These are phyloP conservation scores for Neurospora sublineolata DNA, from an alignment of 495 filamentous ascomycete genomes.

Conservation along the genomic window DNA sequence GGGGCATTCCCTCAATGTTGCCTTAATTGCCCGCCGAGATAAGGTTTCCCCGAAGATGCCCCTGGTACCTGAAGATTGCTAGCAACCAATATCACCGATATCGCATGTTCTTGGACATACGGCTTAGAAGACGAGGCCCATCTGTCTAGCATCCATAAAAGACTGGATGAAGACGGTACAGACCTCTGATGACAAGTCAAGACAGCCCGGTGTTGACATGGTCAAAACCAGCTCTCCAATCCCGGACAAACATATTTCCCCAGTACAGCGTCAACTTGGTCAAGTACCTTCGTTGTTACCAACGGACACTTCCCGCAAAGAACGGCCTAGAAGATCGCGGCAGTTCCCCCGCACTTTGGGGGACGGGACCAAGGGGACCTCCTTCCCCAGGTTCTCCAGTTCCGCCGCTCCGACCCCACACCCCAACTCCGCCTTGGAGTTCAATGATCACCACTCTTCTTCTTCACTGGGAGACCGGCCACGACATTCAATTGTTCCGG, in stretches of 20 bases:
- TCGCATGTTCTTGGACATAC: background rate
- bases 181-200: background rate
- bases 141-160: background rate
- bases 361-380: background rate
- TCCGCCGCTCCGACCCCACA: background rate
- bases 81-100: background rate
- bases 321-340: background rate
- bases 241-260: background rate
- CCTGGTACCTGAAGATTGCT: background rate
- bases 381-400: background rate
- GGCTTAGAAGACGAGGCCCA: background rate
- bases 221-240: background rate
- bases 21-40: background rate
- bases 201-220: background rate
- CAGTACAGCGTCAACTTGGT: background rate
- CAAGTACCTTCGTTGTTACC: background rate
- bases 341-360: background rate
- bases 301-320: background rate
- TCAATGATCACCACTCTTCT: background rate
- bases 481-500: background rate
- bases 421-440: background rate
- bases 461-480: background rate
- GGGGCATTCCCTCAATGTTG: background rate
- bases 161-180: background rate
- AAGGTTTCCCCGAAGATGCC: background rate